Conservation (phyloP, 2,329 filamentous ascomycete species). For the Fusarium phyllophilum region DNA sequence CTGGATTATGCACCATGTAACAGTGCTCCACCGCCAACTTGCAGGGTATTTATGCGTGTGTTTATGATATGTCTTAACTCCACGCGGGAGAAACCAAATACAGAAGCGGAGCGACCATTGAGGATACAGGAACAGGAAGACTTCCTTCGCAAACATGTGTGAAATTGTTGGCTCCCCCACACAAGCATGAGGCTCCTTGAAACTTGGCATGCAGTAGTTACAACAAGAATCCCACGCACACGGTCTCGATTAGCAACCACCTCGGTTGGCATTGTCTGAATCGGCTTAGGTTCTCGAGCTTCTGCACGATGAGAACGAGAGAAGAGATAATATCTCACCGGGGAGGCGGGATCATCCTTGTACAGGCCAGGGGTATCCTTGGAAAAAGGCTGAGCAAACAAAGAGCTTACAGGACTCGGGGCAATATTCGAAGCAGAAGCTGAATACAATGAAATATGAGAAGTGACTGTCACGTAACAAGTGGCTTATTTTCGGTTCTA, state of each 20-base stretch:
- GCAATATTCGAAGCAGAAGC: neutral
- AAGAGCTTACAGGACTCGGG: neutral
- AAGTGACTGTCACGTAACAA: neutral
- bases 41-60: neutral
- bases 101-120: neutral
- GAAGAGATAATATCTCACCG: conserved; percentile 7
- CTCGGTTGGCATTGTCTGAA: neutral
- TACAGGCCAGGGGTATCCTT: neutral
- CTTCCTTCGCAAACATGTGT: neutral
- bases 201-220: neutral
- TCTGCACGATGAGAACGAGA: neutral
- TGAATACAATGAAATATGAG: neutral
- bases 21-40: neutral
- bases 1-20: neutral
- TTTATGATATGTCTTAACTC: conserved; percentile 5
- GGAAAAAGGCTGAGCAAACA: neutral
- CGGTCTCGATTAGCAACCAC: neutral
- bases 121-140: neutral
- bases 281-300: neutral
- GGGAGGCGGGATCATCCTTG: neutral
- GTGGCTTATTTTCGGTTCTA: neutral
- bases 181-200: neutral
- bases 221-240: neutral
- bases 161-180: neutral
- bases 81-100: neutral